Evolutionary conservation across 2,329 filamentous ascomycete species (phyloP), one percentile per base, ranked within the genome.

Genomic region (Penicillium sp.): DNA sequence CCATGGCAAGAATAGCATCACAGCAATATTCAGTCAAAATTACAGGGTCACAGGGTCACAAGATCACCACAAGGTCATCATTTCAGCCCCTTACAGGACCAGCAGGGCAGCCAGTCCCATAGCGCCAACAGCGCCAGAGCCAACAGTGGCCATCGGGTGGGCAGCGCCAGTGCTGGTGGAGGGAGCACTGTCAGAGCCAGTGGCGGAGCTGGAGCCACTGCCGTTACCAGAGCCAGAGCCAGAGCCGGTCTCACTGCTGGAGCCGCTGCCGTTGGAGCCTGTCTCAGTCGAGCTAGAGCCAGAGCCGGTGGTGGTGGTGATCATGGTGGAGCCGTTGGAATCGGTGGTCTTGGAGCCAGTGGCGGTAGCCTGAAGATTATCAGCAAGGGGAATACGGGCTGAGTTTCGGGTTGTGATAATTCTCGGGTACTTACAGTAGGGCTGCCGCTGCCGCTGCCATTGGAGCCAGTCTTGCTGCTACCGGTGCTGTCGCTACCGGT

Each of bases 71-170:
- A 37, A 14, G 3, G 13, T 18, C 33, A 36, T 13, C 44, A 45
- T 62, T 8, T 24, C 37, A 24, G 9, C 10, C 37, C 37, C 37
- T 71, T 74, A 78, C 62, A 77, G 65, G 24, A 73, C 63, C 51
- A 78, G 61, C 50, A 78, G 59, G 51, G 75, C 77, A 51, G 72
- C 74, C 29, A 79, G 62, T 58, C 76, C 77, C 31, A 76, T 67
- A 43, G 70, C 67, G 50, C 76, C 77, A 28, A 69, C 66, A 37
- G 67, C 68, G 53, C 68, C 70, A 37, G 60, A 67, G 48, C 69
- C 66, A 36, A 67, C 50, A 19, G 68, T 67, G 36, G 70, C 63
- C 53, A 69, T 68, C 47, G 66, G 61, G 56, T 64, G 61, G 51
- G 71, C 68, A 52, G 64, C 71, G 28, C 48, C 59, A 5, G 50